Percentiles rank a stretch among this genome's conserved stretches.
Evolutionary conservation across 495 filamentous ascomycete species (phyloP).

Genomic region (Penicillium silybi): DNA sequence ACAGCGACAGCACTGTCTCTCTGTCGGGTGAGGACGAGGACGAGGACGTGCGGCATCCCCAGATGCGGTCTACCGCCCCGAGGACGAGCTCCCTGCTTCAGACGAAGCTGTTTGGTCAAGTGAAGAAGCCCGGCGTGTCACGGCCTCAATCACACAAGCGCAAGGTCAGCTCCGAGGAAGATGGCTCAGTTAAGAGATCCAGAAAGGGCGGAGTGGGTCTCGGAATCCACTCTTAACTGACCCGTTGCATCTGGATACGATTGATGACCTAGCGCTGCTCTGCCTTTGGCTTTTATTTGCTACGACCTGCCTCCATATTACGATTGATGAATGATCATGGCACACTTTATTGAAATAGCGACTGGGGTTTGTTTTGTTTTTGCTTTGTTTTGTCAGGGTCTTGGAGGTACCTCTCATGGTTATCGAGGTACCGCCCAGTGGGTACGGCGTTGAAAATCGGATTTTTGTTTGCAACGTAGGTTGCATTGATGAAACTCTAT

Average conservation of each 20-base stretch:
- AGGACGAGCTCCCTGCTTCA: slow-evolving; percentile 50
- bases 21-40: slow-evolving; percentile 78
- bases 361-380: slow-evolving; percentile 4
- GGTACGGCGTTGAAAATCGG: slow-evolving; percentile 12
- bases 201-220: slow-evolving; percentile 56
- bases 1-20: slow-evolving; percentile 70
- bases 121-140: slow-evolving; percentile 54
- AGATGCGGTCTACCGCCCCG: slow-evolving; percentile 25
- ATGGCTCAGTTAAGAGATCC: slow-evolving; percentile 54
- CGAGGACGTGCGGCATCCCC: slow-evolving; percentile 16
- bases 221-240: slow-evolving; percentile 52
- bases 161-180: slow-evolving; percentile 48
- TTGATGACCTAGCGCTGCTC: slow-evolving; percentile 25
- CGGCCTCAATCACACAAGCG: slow-evolving; percentile 49
- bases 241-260: slow-evolving; percentile 13
- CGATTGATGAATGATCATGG: slow-evolving; percentile 32
- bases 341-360: slow-evolving; percentile 18
- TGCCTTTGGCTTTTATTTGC: slow-evolving; percentile 11
- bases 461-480: not conserved
- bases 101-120: slow-evolving; percentile 64
- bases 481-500: not conserved
- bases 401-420: not conserved
- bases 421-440: not conserved
- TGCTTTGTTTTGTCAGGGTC: slow-evolving; percentile 7
- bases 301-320: slow-evolving; percentile 24